Evolutionary conservation across 352 stramenopile genomes (phyloP).

Genomic region (Phytophthora cactorum): DNA sequence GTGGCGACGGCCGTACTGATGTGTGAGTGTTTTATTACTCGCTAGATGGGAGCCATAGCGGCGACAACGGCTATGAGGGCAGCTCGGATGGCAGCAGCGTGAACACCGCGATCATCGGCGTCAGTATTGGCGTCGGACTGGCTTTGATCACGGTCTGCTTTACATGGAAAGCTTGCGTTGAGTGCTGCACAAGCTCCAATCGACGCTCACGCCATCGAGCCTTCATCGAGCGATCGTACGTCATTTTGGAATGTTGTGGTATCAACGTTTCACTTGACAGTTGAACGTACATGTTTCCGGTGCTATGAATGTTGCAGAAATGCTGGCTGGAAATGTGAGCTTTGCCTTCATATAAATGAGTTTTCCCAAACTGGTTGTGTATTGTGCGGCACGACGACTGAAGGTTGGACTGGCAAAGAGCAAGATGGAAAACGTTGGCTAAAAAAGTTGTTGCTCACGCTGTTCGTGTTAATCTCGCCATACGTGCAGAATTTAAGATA

Average conservation of each 20-base stretch:
- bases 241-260: constrained; percentile 10
- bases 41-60: constrained; percentile 24
- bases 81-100: constrained; percentile 22
- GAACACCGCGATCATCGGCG: constrained; percentile 39
- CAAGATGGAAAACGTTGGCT: neutral
- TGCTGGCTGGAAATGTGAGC: constrained; percentile 51
- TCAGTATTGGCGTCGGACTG: constrained; percentile 41
- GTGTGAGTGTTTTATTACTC: constrained; percentile 1
- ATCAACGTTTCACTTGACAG: constrained; percentile 5
- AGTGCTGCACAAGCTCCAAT: constrained; percentile 52
- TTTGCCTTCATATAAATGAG: constrained; percentile 71
- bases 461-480: neutral
- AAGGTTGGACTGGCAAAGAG: constrained; percentile 31
- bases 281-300: constrained; percentile 12
- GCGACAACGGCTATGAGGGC: constrained; percentile 19
- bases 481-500: constrained; percentile 25
- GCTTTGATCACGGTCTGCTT: constrained; percentile 48
- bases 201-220: constrained; percentile 48
- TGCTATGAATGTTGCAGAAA: constrained; percentile 34
- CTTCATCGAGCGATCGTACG: constrained; percentile 55
- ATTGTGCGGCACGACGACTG: constrained; percentile 50
- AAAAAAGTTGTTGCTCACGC: constrained; percentile 2
- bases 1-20: constrained; percentile 2
- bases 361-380: constrained; percentile 51
- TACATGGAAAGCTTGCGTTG: constrained; percentile 56